Percentiles rank a stretch among this genome's conserved stretches.
These are phyloP conservation scores for Arthonia radiata DNA, from an alignment of 495 filamentous ascomycete species.

Conservation along the genomic window DNA sequence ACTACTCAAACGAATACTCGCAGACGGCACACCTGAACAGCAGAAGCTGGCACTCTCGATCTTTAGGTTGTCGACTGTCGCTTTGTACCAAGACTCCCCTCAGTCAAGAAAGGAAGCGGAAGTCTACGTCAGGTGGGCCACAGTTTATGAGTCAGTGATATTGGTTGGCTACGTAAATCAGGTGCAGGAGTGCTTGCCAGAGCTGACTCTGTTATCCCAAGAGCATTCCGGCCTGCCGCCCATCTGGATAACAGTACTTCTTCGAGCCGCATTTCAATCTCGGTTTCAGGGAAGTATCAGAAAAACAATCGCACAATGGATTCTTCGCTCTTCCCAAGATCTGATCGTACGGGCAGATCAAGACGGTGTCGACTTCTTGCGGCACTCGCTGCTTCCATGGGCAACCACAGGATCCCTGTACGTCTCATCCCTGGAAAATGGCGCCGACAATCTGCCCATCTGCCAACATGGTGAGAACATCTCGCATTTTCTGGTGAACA, in stretches of 20 bases:
- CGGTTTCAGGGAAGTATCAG: constrained; percentile 14
- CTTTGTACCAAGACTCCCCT: too few relatives aligned
- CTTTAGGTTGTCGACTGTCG: too few relatives aligned
- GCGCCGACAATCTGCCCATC: constrained; percentile 1
- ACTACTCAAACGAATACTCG: too few relatives aligned
- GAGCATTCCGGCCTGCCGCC: constrained; percentile 4
- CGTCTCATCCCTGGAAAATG: constrained; percentile 2
- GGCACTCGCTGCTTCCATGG: neutral
- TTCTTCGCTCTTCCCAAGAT: constrained; percentile 1
- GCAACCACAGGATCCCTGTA: constrained; percentile 1
- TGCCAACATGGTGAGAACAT: constrained; percentile 12
- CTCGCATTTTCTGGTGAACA: constrained; percentile 3
- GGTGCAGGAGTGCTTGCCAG: constrained; percentile 12
- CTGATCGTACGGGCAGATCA: neutral
- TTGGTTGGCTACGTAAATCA: constrained; percentile 18
- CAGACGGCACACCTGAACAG: too few relatives aligned
- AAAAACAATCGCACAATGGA: constrained; percentile 14
- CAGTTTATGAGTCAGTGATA: constrained; percentile 15
- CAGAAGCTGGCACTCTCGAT: too few relatives aligned
- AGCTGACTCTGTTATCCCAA: constrained; percentile 7
- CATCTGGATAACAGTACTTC: constrained; percentile 8
- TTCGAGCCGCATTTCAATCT: constrained; percentile 9
- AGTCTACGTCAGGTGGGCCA: too few relatives aligned
- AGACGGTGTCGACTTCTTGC: neutral
- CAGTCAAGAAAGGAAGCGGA: too few relatives aligned